Base-by-base conservation (phyloP, 148 eudicot species). In the Rhododendron simsii region DNA sequence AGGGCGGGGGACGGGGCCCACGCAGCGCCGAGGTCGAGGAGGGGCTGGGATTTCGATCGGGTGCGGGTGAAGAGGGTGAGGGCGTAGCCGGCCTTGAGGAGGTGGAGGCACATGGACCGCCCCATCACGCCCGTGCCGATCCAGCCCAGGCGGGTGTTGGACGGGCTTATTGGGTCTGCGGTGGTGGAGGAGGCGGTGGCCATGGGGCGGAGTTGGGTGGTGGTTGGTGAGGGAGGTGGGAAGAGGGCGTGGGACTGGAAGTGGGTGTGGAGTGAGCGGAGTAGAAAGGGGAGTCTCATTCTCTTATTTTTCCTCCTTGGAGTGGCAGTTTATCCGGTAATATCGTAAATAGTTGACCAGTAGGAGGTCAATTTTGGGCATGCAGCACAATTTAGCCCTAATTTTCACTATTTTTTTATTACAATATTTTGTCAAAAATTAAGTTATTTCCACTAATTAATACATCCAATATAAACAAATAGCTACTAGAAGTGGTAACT, bases 51-150 rank as follows among this genome's bases (percentile, higher is more conserved):
- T 81, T 96, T 96, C 88, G 99, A 93, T 14, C 81, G 76, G 89
- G 99, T 96, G 3, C 99, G 98, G 88, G 93, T 96, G 94, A 90
- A 96, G 91, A 96, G 83, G 86, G 98, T 95, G 89, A 96, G 87
- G 21, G 89, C 33, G 94, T 92, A 96, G 91, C 99, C 99, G 80
- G 99, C 99, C 3, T 91, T 93, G 87, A 97, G 87, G 77, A 97
- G 90, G 86, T 97, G 99, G 83, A 88, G 26, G 92, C 98, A 94
- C 99, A 97, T 97, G 87, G 99, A 90, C 53, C 57, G 92, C 78
- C 99, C 99, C 99, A 97, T 97, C 1, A 97, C 99, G 47, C 99
- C 99, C 57, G 98, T 95, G 0, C 99, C 99, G 86, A 97, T 95
- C 98, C 98, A 97, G 35, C 99, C 99, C 77, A 97, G 83, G 0